Evolutionary conservation across 306 rosid species (phyloP), one percentile per base, ranked within the genome.

Genomic region (Alnus glutinosa): DNA sequence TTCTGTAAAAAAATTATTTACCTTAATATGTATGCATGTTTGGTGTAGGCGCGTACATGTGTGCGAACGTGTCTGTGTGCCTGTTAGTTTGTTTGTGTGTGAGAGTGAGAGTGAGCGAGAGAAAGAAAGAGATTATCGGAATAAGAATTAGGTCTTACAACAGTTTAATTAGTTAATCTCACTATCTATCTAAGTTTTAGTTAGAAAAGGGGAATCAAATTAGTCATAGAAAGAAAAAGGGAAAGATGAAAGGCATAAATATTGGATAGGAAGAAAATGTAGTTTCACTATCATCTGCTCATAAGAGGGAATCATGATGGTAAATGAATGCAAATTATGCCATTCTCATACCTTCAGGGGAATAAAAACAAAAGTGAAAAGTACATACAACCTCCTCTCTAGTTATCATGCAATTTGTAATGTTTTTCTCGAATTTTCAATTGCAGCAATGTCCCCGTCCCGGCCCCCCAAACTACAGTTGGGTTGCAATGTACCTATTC

Each of bases 311-410:
- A 84, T 82, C 70, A 70, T 76, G 55, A 78, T 78, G 76, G 69
- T 76, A 78, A 84, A 55, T 72, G 80, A 84, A 23, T 23, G 28
- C 28, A 23, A 23, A 23, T 23, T 23, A 79, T 82, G 77, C 87
- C 80, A 72, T 75, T 82, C 66, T 71, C 70, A 62, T 74, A 55
- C 86, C 69, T 78, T 61, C 75, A 79, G 70, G 77, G 83, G 88
- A 82, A 85, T 69, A 74, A 58, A 74, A 76, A 84, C 28, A 23
- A 23, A 23, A 23, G 28, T 23, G 28, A 23, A 23, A 23, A 23
- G 28, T 23, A 23, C 28, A 23, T 23, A 23, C 28, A 23, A 23
- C 28, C 28, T 23, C 28, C 28, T 23, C 28, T 23, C 28, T 23
- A 23, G 28, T 23, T 23, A 23, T 23, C 28, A 23, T 23, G 28